These are phyloP conservation scores for Ustulina deusta DNA, from an alignment of 2,329 filamentous ascomycete species.

Conservation along the genomic window DNA sequence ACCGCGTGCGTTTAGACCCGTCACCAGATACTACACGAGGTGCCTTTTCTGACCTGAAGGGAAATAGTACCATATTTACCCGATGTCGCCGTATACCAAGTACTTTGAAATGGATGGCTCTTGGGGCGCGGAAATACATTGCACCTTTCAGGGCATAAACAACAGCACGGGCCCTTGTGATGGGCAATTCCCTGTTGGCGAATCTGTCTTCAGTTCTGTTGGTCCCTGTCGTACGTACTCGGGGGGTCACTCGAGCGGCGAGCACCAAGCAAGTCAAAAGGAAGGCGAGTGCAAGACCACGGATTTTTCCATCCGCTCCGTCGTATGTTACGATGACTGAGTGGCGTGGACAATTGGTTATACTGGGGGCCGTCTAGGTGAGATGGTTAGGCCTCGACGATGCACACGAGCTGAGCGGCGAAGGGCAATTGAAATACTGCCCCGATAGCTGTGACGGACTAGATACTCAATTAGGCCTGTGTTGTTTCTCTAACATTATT, in stretches of 20 bases:
- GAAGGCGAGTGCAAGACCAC: slow-evolving; percentile 36
- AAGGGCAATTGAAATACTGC: slow-evolving; percentile 3
- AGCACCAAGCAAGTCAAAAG: slow-evolving; percentile 23
- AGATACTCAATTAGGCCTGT: not conserved
- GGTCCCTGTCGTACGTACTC: slow-evolving; percentile 34
- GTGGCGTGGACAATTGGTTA: not conserved
- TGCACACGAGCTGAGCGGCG: not conserved
- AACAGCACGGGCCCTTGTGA: slow-evolving; percentile 29
- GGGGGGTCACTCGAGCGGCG: slow-evolving; percentile 32
- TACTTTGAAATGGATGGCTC: slow-evolving; percentile 40
- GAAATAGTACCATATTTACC: slow-evolving; percentile 35
- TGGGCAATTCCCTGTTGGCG: slow-evolving; percentile 35
- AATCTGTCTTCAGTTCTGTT: slow-evolving; percentile 35
- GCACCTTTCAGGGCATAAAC: slow-evolving; percentile 31
- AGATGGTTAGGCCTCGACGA: not conserved
- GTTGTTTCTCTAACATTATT: not conserved
- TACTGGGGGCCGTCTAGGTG: not conserved
- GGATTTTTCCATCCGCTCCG: slow-evolving; percentile 35
- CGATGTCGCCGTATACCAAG: slow-evolving; percentile 29
- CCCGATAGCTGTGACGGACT: not conserved
- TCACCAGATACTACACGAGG: not conserved
- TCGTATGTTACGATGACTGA: slow-evolving; percentile 35
- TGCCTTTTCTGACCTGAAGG: slow-evolving; percentile 7
- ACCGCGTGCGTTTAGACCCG: slow-evolving; percentile 27
- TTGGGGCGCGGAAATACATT: slow-evolving; percentile 32